Evolutionary conservation across 2,329 filamentous ascomycete species (phyloP), one percentile per base, ranked within the genome.

Genomic region (Westerdykella aurantiaca): DNA sequence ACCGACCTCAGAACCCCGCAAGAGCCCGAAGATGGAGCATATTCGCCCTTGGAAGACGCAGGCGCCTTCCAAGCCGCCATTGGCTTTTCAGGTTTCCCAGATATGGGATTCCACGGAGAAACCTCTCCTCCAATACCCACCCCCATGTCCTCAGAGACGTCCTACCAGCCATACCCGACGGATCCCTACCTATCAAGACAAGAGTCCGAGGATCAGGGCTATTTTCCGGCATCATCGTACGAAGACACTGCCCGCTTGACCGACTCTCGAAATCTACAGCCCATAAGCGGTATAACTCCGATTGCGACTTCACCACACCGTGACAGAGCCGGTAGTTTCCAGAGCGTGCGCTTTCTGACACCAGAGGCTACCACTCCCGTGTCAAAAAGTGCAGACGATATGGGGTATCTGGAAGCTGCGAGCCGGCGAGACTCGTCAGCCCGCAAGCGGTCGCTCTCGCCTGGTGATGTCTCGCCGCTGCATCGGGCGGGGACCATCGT

Each of bases 181-280:
- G 50, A 66, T 45, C 73, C 79, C 49, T 35, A 35, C 16, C 25
- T 29, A 12, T 29, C 25, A 29, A 14, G 33, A 14, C n/a, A 9
- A 35, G 33, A 18, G 7, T 81, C 81, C 50, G 57, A 78, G 43
- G 70, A 72, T 31, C 72, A 74, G n/a, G 57, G 75, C 44, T 81
- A 79, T 57, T 77, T 77, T 48, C 71, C 74, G 25, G 18, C 42
- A 7, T 39, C 53, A 11, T 67, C 71, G 34, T 74, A 79, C 49
- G 73, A 80, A 63, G 69, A 84, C 72, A 76, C 79, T 60, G 66
- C 80, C 61, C 78, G 74, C 12, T 64, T 83, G 61, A 85, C 81
- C 1, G 75, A 81, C 52, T 61, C 68, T 43, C 71, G 68, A 46
- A 73, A 77, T 49, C 61, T 82, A 35, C 75, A 80, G 49, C 78